Conservation (phyloP, 1,139 yeast species). For the Saccharomyces hybrid region DNA sequence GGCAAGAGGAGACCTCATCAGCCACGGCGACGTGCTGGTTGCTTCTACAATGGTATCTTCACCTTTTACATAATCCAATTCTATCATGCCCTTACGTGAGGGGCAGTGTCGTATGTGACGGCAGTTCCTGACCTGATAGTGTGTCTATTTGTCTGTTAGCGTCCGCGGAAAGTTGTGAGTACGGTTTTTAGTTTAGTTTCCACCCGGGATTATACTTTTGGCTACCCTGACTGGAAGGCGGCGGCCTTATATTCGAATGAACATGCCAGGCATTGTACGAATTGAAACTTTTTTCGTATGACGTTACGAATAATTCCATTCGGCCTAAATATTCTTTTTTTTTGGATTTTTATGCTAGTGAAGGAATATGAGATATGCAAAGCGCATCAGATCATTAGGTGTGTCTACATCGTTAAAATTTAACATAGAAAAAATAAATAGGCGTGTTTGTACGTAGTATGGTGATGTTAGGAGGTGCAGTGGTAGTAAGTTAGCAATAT, state of each 20-base stretch:
- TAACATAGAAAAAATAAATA: too few species aligned
- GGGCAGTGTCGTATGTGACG: background rate
- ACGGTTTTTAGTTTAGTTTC: background rate
- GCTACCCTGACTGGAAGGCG: background rate
- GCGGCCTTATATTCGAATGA: background rate
- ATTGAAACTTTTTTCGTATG: background rate
- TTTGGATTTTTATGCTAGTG: background rate
- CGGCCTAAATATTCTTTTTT: background rate
- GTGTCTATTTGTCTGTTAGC: background rate
- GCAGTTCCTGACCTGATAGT: background rate
- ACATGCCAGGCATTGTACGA: background rate
- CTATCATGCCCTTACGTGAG: background rate
- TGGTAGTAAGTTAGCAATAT: background rate
- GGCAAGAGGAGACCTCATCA: slow-evolving; percentile 1
- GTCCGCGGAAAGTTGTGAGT: background rate
- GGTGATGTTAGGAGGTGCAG: background rate
- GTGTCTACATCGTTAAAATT: too few species aligned
- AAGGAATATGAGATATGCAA: too few species aligned
- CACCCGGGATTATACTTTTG: background rate
- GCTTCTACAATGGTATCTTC: background rate
- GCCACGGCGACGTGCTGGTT: background rate
- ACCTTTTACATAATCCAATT: background rate
- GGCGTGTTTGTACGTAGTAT: background rate
- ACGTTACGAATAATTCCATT: background rate
- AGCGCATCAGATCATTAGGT: too few species aligned